These are phyloP conservation scores for Aurinia saxatilis DNA, from an alignment of 345 rosid genomes.

Conservation along the genomic window DNA sequence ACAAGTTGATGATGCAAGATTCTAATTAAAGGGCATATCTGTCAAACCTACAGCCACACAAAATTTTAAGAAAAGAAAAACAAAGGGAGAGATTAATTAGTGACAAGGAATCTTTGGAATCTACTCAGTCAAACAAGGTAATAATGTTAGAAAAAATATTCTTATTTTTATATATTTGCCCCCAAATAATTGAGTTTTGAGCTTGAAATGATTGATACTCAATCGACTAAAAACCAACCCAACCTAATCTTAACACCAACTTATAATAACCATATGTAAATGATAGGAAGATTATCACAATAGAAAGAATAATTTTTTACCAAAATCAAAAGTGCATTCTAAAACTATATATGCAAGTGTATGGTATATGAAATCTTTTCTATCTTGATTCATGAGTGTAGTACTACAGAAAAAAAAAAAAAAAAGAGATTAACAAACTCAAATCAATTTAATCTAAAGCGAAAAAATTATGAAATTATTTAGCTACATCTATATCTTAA, in stretches of 20 bases:
- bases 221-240: constrained; percentile 6
- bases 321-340: neutral
- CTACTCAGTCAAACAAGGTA: constrained; percentile 22
- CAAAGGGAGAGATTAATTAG: constrained; percentile 11
- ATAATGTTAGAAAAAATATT: constrained; percentile 16
- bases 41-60: constrained; percentile 15
- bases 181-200: constrained; percentile 24
- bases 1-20: constrained; percentile 13
- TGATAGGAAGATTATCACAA: too few relatives aligned
- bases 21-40: constrained; percentile 17
- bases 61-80: neutral
- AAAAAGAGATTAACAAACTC: too few relatives aligned
- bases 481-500: neutral
- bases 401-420: too few relatives aligned
- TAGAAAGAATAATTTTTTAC: too few relatives aligned
- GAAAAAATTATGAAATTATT: neutral
- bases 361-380: too few relatives aligned
- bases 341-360: neutral
- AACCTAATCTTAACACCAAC: constrained; percentile 6
- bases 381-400: too few relatives aligned
- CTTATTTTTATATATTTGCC: neutral
- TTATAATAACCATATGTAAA: neutral
- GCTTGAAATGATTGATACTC: constrained; percentile 17
- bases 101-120: constrained; percentile 36
- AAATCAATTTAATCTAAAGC: neutral